These are phyloP conservation scores for Clathrospora elynae DNA, from an alignment of 2,329 filamentous ascomycete genomes.

Conservation along the genomic window DNA sequence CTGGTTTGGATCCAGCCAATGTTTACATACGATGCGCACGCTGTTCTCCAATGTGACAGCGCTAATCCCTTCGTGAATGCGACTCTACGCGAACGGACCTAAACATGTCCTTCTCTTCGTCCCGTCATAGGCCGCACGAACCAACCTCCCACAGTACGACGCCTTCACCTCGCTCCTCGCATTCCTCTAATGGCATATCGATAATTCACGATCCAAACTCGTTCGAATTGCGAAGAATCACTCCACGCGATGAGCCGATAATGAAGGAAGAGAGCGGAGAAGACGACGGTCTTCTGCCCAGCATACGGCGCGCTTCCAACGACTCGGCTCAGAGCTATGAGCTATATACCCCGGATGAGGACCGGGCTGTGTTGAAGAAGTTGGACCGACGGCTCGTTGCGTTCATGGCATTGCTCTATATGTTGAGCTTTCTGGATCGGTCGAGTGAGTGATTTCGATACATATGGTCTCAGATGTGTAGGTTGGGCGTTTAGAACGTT, in stretches of 20 bases:
- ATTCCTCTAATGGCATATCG: conserved; percentile 14
- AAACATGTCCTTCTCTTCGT: conserved; percentile 20
- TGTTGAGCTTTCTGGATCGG: conserved; percentile 83
- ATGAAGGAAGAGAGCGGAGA: conserved; percentile 26
- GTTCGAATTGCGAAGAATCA: conserved; percentile 34
- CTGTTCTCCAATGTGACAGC: conserved; percentile 5
- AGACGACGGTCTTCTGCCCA: conserved; percentile 31
- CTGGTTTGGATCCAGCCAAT: no score
- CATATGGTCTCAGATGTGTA: conserved; percentile 32
- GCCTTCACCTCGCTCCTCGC: conserved; percentile 30
- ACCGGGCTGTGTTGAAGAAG: conserved; percentile 70
- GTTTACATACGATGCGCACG: background rate
- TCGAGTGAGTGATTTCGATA: conserved; percentile 64
- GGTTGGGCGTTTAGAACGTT: background rate
- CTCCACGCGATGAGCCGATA: conserved; percentile 15
- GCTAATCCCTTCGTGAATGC: background rate
- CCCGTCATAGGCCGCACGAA: conserved; percentile 20
- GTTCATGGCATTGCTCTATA: conserved; percentile 81
- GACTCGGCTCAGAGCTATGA: conserved; percentile 53
- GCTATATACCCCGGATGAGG: conserved; percentile 70
- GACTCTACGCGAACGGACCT: conserved; percentile 4
- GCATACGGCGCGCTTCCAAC: conserved; percentile 27
- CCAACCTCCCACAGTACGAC: conserved; percentile 31
- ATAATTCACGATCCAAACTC: conserved; percentile 23
- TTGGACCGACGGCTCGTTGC: conserved; percentile 78